Evolutionary conservation across 306 rosid species (phyloP).

Genomic region (Cicer cuneatum): DNA sequence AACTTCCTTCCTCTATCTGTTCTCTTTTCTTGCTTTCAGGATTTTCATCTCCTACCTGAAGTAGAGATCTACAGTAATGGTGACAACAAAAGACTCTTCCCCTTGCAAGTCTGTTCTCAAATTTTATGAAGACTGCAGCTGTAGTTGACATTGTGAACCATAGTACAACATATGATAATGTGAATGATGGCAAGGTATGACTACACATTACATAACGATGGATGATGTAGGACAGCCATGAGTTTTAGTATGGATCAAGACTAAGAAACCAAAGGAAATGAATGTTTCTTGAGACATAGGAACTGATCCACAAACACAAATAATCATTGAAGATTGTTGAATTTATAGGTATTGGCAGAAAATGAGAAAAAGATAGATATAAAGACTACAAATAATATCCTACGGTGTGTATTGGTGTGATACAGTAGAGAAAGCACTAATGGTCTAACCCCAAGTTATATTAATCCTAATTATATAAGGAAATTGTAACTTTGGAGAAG

Average conservation of each 20-base stretch:
- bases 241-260: background rate
- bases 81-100: slow-evolving; percentile 7
- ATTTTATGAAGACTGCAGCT: background rate
- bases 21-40: background rate
- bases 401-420: background rate
- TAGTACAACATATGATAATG: slow-evolving; percentile 1
- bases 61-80: background rate
- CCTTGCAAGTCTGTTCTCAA: background rate
- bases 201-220: background rate
- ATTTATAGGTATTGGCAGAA: background rate
- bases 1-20: background rate
- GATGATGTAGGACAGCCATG: background rate
- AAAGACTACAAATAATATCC: background rate
- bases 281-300: background rate
- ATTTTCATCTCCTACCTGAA: background rate
- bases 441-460: background rate
- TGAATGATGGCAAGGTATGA: background rate
- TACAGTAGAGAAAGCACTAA: background rate
- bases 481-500: background rate
- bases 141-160: background rate
- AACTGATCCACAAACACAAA: background rate
- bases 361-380: background rate
- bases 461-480: background rate
- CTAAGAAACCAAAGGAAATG: background rate
- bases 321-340: background rate